These are phyloP conservation scores for Mycosphaerella sp. DNA, from an alignment of 2,329 filamentous ascomycete species.

Conservation along the genomic window DNA sequence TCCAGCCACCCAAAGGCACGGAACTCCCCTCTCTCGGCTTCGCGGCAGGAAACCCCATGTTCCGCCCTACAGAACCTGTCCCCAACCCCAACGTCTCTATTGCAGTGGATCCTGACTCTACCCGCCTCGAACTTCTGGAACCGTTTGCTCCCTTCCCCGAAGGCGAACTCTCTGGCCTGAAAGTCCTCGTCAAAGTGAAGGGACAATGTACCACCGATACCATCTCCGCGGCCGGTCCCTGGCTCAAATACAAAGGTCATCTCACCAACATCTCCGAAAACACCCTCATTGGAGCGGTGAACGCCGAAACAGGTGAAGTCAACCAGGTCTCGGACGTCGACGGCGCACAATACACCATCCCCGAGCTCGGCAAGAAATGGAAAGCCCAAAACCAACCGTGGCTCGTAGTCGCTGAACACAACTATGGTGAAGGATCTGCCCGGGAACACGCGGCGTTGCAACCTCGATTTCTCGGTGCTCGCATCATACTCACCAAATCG, in stretches of 20 bases:
- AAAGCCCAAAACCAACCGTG: constrained; percentile 67
- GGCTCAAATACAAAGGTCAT: constrained; percentile 99
- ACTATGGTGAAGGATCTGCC: constrained; percentile 88
- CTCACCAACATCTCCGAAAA: constrained; percentile 96
- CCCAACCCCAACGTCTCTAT: constrained; percentile 67
- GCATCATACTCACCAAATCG: constrained; percentile 75
- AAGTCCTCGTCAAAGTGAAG: constrained; percentile 90
- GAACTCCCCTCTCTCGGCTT: constrained; percentile 67
- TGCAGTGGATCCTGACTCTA: constrained; percentile 76
- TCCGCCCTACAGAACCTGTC: constrained; percentile 64
- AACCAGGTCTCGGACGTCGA: constrained; percentile 87
- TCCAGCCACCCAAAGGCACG: constrained; percentile 62
- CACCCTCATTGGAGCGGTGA: constrained; percentile 91
- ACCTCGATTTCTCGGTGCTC: constrained; percentile 80
- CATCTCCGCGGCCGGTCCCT: constrained; percentile 92
- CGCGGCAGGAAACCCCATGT: constrained; percentile 65
- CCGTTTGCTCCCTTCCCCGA: constrained; percentile 79
- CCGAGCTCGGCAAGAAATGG: constrained; percentile 80
- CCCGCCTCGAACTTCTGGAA: constrained; percentile 82
- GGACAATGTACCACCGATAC: constrained; percentile 99
- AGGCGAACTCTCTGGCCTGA: constrained; percentile 65
- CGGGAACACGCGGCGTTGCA: constrained; percentile 86
- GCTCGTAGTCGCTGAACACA: constrained; percentile 95
- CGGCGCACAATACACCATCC: constrained; percentile 63
- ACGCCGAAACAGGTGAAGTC: constrained; percentile 85